Base-by-base conservation (phyloP, 257 asterid genomes). In the Petrea volubilis region DNA sequence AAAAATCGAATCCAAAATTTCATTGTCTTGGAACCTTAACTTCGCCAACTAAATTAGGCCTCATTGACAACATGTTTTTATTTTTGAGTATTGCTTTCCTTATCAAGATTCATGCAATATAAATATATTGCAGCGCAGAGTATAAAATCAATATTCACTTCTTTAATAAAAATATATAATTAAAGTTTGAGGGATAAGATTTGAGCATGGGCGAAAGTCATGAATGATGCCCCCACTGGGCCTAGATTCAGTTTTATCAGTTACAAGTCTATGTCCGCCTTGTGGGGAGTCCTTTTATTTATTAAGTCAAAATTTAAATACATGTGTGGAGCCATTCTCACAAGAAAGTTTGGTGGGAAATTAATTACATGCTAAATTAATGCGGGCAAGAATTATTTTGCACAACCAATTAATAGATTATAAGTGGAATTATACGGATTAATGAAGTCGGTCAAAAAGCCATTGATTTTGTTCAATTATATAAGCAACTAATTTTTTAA, bases 261-360 rank as follows among this genome's bases (percentile, higher is more conserved):
- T 80, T 80, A 64, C 17, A 15, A 28, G 80, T 82, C 88, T 6
- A 21, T 74, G 60, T 85, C 83, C 68, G 83, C 70, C 53, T 34
- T 60, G 38, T 40, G 6, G 34, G 69, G 64, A 6, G 24, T 55
- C 62, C 18, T 67, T 59, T 43, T 49, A 72, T 63, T 1, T 66
- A 51, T 41, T 50, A 75, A 72, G 1, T 66, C 73, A 49, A 65
- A 18, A 34, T 17, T 23, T 25, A 41, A 44, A 61, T 6, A 50
- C 7, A 33, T 15, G 21, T n/a, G 49, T 72, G 68, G 52, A 41
- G 46, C 23, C 29, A 56, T 51, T 57, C n/a, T n/a, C n/a, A n/a
- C n/a, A 1, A 36, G 1, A 12, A 56, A 28, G 51, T 64, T 64
- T 21, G 77, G 74, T 65, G 68, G 33, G 31, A 44, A 47, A 59